Base-by-base conservation (phyloP, 1,139 yeast species). In the Eremothecium cymbalariae region DNA sequence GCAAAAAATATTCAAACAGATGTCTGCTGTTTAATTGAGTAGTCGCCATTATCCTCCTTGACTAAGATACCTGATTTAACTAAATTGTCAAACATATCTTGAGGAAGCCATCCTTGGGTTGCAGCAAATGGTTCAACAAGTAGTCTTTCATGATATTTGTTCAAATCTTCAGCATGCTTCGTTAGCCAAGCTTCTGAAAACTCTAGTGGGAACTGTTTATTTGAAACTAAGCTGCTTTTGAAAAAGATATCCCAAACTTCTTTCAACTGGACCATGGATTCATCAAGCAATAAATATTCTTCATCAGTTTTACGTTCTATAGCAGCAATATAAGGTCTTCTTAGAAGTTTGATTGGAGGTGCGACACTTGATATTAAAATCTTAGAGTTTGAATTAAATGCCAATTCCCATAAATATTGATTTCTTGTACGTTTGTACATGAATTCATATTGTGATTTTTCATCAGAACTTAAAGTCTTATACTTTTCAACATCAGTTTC, bases 71-170 rank as follows among this genome's bases (percentile, higher is more conserved):
- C 93, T 44, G 77, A 77, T 14, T 73, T 74, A 30, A 73, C 60
- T 46, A 85, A 67, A 38, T 72, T 72, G 28, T 74, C 79, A 54
- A 88, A 86, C 80, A 85, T 74, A 53, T 85, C 95, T 55, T 84
- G 94, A 17, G 97, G 95, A 39, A 90, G 72, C 95, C 96, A 88
- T 4, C 95, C 95, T 39, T 84, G 82, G 24, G 96, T 83, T 32
- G 93, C 93, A 23, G 84, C 78, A 59, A 86, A 86, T 31, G 96
- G 96, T 37, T 77, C 72, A 6, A 76, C 67, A 24, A 79, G 70
- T 33, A 82, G 62, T 45, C 73, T 76, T 45, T 72, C 63, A 57
- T 83, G 90, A 63, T 84, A 80, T 28, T 67, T 72, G 42, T 72
- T 77, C 49, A 84, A 68, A 19, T 71, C 73, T 18, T 63, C 53